These are phyloP conservation scores for Cladophialophora psammophila DNA, from an alignment of 2,329 filamentous ascomycete species.

Conservation along the genomic window DNA sequence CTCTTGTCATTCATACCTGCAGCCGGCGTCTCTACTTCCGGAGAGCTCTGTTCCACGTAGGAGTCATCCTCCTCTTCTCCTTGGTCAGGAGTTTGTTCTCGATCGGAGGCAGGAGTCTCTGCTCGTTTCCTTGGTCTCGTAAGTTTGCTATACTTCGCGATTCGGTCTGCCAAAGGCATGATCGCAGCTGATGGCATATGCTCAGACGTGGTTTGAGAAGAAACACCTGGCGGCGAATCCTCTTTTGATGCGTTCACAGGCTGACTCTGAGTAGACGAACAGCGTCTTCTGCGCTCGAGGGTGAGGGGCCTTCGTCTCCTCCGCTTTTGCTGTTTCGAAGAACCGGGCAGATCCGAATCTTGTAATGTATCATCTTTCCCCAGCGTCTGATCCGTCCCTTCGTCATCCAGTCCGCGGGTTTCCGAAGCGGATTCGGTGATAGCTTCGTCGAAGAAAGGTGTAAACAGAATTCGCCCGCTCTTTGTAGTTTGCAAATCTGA, in stretches of 20 bases:
- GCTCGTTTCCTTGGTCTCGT: not conserved
- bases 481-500: slow-evolving; percentile 12
- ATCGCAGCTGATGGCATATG: not conserved
- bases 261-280: slow-evolving; percentile 22
- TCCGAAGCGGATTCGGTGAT: not conserved
- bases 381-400: not conserved
- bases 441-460: not conserved
- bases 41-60: slow-evolving; percentile 35
- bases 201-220: slow-evolving; percentile 8
- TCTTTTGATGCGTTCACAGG: not conserved
- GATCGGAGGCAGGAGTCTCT: slow-evolving; percentile 34
- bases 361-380: not conserved
- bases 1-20: slow-evolving; percentile 23
- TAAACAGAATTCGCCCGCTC: slow-evolving; percentile 18
- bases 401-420: not conserved
- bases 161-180: slow-evolving; percentile 9
- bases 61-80: slow-evolving; percentile 35
- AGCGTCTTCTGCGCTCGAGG: slow-evolving; percentile 26
- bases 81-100: slow-evolving; percentile 24
- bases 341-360: not conserved
- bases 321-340: slow-evolving; percentile 22
- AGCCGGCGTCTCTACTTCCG: slow-evolving; percentile 34
- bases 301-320: slow-evolving; percentile 30
- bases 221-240: not conserved
- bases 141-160: slow-evolving; percentile 23